Evolutionary conservation across 306 rosid genomes (phyloP).

Genomic region (Vigna mungo): DNA sequence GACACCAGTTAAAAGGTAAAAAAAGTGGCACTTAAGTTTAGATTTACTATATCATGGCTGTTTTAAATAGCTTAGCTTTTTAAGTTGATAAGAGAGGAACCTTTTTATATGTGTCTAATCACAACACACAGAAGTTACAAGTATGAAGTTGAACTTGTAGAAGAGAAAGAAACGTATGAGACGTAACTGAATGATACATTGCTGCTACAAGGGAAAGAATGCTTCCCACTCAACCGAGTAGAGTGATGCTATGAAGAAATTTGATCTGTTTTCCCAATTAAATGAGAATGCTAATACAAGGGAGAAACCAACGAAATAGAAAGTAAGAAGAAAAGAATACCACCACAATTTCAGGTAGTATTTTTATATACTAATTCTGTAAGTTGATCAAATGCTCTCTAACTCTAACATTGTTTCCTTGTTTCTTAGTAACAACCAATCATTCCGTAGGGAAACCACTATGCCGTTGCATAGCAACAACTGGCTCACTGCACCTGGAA

Average conservation of each 20-base stretch:
- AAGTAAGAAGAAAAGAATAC: slow-evolving; percentile 28
- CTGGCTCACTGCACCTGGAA: slow-evolving; percentile 84
- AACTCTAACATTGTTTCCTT: slow-evolving; percentile 36
- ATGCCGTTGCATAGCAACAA: slow-evolving; percentile 87
- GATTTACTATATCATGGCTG: background rate
- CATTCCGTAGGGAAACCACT: slow-evolving; percentile 52
- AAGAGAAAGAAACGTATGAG: slow-evolving; percentile 5
- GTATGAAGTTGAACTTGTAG: slow-evolving; percentile 14
- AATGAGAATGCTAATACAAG: slow-evolving; percentile 39
- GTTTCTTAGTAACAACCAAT: slow-evolving; percentile 44
- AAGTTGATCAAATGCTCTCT: slow-evolving; percentile 44
- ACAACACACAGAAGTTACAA: slow-evolving; percentile 3
- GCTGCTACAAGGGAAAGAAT: slow-evolving; percentile 43
- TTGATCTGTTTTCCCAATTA: slow-evolving; percentile 39
- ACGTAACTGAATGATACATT: slow-evolving; percentile 37
- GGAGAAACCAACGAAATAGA: slow-evolving; percentile 33
- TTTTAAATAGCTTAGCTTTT: background rate
- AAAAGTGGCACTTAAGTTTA: too few relatives aligned
- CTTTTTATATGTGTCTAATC: background rate
- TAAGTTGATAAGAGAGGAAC: background rate
- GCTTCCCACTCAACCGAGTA: slow-evolving; percentile 37
- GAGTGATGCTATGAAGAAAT: slow-evolving; percentile 37
- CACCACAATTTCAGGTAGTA: slow-evolving; percentile 56
- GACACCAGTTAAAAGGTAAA: background rate
- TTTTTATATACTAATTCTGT: slow-evolving; percentile 51